A percentile compares a stretch with the other conserved stretches of the same genome.
Evolutionary conservation across 1,139 yeast genomes (phyloP).

Genomic region (Candida sanyaensis): DNA sequence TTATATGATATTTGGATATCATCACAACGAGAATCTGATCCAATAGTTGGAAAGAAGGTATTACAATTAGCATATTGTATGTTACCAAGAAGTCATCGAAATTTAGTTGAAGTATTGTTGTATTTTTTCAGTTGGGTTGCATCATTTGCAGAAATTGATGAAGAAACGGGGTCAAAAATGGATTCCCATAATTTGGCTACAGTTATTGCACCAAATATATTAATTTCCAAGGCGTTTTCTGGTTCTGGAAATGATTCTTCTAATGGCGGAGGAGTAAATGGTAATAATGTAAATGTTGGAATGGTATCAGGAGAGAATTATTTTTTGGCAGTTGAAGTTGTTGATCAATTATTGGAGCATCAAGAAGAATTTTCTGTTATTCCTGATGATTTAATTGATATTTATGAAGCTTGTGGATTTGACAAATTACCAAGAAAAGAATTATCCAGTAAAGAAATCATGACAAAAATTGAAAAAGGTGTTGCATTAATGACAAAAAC

Average conservation of each 20-base stretch:
- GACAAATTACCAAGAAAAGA: constrained; percentile 15
- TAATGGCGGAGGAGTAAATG: constrained; percentile 24
- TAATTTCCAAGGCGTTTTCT: constrained; percentile 51
- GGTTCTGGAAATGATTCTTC: constrained; percentile 12
- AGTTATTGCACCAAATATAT: constrained; percentile 89
- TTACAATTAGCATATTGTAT: constrained; percentile 75
- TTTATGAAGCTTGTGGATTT: constrained; percentile 39
- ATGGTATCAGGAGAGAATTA: constrained; percentile 63
- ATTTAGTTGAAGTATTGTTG: constrained; percentile 81
- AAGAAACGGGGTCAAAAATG: constrained; percentile 93
- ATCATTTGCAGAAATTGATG: constrained; percentile 87
- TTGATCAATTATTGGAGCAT: constrained; percentile 78
- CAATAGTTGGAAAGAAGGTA: constrained; percentile 51
- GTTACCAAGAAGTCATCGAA: constrained; percentile 82
- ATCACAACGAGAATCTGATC: constrained; percentile 61
- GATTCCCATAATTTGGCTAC: constrained; percentile 94
- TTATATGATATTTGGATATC: constrained; percentile 81
- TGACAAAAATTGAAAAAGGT: constrained; percentile 31
- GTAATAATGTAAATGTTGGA: constrained; percentile 32
- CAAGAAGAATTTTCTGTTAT: constrained; percentile 81
- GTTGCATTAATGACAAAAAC: not conserved
- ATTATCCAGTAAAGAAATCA: constrained; percentile 39
- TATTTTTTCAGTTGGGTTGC: constrained; percentile 95
- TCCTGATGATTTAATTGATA: constrained; percentile 56
- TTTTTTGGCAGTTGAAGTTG: constrained; percentile 88